Evolutionary conservation across 2,329 filamentous ascomycete genomes (phyloP), one percentile per base, ranked within the genome.

Genomic region (Sclerotinia spermophila): DNA sequence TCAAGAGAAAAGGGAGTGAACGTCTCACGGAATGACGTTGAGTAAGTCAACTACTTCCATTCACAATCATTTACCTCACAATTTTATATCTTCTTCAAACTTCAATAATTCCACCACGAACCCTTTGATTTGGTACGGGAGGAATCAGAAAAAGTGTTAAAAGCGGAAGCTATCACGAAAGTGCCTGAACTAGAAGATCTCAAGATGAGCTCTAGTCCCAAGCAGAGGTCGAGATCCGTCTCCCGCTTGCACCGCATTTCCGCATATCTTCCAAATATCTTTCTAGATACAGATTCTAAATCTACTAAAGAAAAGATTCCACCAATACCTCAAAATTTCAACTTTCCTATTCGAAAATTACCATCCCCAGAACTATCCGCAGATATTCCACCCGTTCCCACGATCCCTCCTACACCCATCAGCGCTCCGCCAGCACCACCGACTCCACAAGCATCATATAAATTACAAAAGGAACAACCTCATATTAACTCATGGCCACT

Each of bases 191-290:
- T 38, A 40, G 56, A 44, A 69, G 56, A 48, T 33, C n/a, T 69
- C 67, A 69, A 69, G 67, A 69, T 69, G 67, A 69, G 67, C 58
- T 64, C 67, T n/a, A 64, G 67, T 69, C 30, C 67, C 17, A 64
- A 69, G 35, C 35, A 42, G n/a, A 69, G 67, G 55, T 42, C 67
- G 58, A 69, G 27, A 64, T 69, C 67, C 35, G 44, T 69, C 67
- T 64, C 67, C 27, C 67, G 67, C 67, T 68, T 68, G 67, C 67
- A 62, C 11, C 67, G 67, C 24, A 64, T 69, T 33, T 69, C 67
- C 11, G 67, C 67, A 19, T 69, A 64, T 53, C 21, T 69, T 35
- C 67, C 67, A 64, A 69, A 64, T 44, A 42, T 69, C 30, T 64
- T 69, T 61, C 21, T 33, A 44, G 56, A 69, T 19, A n/a, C 58